Evolutionary conservation across 2,329 filamentous ascomycete species (phyloP), one percentile per base, ranked within the genome.

Genomic region (Decorospora gaudefroyi): DNA sequence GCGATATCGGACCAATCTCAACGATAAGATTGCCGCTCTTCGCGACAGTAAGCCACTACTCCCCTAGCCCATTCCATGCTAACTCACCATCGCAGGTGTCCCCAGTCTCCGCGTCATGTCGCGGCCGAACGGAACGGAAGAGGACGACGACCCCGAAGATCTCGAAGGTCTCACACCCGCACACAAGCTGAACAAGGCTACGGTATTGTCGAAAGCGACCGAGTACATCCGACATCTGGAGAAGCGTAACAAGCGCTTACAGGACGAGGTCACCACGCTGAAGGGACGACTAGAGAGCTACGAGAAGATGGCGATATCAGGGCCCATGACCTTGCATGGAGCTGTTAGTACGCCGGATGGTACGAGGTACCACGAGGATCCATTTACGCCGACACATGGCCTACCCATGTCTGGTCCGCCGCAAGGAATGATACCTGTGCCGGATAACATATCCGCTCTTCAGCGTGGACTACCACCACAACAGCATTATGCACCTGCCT

Each of bases 131-230:
- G 64, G 63, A 9, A 85, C 83, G 26, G 85, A 87, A 60, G 85
- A 88, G 52, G 85, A 85, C 47, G 88, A 92, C 56, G 88, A 95
- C 55, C 88, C 93, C 45, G 78, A 95, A 59, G 90, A 90, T 37
- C 75, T 93, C 7, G 76, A 77, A 49, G 76, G 76, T 37, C 86
- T 90, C 2, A 76, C 75, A 2, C 88, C 90, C 1, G 90, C 90
- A 4, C 91, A 95, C 74, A 97, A 97, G 71, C 77, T 96, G 18
- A 97, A 97, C 76, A 97, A 97, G 71, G 92, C 92, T n/a, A 96
- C 91, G 2, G 90, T 97, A 36, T 74, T 97, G 29, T 91, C 89
- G 55, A 97, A 97, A 70, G 92, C 92, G 2, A 96, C 92, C 4
- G 92, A 97, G 68, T 97, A 97, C 60, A 97, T 97, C 55, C 83